Evolutionary conservation across 352 stramenopile species (phyloP).

Genomic region (Pythium volutum): DNA sequence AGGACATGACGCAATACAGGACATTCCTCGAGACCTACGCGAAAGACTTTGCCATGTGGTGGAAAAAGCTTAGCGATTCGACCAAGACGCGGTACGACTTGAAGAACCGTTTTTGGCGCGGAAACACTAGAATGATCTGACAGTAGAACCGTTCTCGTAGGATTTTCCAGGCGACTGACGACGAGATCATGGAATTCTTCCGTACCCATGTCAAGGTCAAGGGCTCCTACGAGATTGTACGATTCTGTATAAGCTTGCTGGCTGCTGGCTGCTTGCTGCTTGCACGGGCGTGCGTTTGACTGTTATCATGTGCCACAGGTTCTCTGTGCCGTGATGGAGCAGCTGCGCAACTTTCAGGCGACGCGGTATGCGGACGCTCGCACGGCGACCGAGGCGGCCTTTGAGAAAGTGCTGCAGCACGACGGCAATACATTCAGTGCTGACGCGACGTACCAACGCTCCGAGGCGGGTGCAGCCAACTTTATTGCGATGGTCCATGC

Average conservation of each 20-base stretch:
- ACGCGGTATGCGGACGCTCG: constrained; percentile 90
- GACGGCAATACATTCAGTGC: constrained; percentile 54
- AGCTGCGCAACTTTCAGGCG: constrained; percentile 90
- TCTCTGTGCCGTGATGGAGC: constrained; percentile 88
- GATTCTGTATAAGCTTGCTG: neutral
- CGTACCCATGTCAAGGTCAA: constrained; percentile 85
- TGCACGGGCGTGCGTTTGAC: neutral
- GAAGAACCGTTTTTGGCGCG: neutral
- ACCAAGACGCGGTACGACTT: constrained; percentile 38
- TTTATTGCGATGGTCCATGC: constrained; percentile 64
- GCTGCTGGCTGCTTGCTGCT: too few species aligned
- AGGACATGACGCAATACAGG: constrained; percentile 66
- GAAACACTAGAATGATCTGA: neutral
- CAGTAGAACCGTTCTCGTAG: constrained; percentile 20
- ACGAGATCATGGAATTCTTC: constrained; percentile 85
- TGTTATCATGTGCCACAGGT: constrained; percentile 18
- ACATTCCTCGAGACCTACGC: constrained; percentile 65
- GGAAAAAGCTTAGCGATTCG: constrained; percentile 41
- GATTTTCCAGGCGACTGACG: constrained; percentile 84
- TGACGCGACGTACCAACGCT: constrained; percentile 38
- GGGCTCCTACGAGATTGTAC: constrained; percentile 85
- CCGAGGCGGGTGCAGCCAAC: constrained; percentile 33
- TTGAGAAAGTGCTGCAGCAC: constrained; percentile 52
- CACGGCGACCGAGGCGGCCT: constrained; percentile 61
- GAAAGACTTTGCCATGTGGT: constrained; percentile 59